A percentile compares a stretch with the other conserved stretches of the same genome.
These are phyloP conservation scores for Kockiozyma suomiensis DNA, from an alignment of 805 yeast species.

Conservation along the genomic window DNA sequence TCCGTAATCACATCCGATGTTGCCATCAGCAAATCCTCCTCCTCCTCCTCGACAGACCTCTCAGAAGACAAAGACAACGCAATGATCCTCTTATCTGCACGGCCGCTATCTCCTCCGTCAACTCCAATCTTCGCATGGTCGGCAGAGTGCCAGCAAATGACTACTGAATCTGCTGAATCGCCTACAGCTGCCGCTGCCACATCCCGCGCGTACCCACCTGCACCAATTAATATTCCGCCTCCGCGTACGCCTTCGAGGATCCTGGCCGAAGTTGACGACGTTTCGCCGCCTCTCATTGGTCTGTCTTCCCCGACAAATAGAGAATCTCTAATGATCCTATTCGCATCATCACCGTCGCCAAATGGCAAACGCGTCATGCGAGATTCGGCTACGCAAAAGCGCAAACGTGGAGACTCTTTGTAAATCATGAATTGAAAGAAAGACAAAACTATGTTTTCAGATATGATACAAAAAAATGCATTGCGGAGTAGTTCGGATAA, in stretches of 20 bases:
- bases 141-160: not conserved
- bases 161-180: not conserved
- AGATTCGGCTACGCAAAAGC: not conserved
- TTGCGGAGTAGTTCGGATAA: not conserved
- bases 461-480: not conserved
- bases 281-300: conserved; percentile 24
- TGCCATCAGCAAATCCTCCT: too few relatives aligned
- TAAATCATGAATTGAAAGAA: not conserved
- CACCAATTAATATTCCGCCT: not conserved
- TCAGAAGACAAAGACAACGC: not conserved
- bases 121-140: not conserved
- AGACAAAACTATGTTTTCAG: not conserved
- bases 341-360: conserved; percentile 21
- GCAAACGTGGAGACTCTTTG: conserved; percentile 14
- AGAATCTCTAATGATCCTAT: not conserved
- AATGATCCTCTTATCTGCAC: not conserved
- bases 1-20: not conserved
- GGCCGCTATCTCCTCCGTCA: not conserved
- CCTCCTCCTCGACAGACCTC: not conserved
- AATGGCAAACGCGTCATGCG: not conserved
- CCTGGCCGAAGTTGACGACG: not conserved
- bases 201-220: not conserved
- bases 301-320: conserved; percentile 16
- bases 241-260: conserved; percentile 6
- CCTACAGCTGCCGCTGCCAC: not conserved